These are phyloP conservation scores for Tuber brumale DNA, from an alignment of 495 filamentous ascomycete genomes.

Conservation along the genomic window DNA sequence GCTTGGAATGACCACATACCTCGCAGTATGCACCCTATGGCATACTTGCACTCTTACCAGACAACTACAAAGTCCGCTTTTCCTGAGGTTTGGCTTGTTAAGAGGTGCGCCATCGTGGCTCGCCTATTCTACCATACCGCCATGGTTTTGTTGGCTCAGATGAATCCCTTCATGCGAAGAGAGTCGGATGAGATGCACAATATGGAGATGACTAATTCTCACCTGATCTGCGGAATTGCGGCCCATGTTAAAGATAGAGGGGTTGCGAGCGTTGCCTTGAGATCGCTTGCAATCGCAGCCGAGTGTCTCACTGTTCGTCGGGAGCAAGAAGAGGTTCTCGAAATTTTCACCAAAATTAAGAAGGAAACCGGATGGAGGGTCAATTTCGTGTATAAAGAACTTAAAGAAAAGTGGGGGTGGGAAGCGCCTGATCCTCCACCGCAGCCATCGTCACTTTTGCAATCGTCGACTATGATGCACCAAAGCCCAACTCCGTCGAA, in stretches of 20 bases:
- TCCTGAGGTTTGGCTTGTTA: conserved; percentile 83
- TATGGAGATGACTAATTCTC: conserved; percentile 63
- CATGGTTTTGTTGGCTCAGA: conserved; percentile 71
- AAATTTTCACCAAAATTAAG: conserved; percentile 66
- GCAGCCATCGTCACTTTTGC: conserved; percentile 35
- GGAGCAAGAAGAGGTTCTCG: conserved; percentile 78
- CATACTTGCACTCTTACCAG: conserved; percentile 63
- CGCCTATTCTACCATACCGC: conserved; percentile 88
- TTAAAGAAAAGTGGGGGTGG: conserved; percentile 78
- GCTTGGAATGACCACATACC: conserved; percentile 72
- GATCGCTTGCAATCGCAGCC: conserved; percentile 72
- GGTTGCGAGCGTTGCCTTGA: conserved; percentile 67
- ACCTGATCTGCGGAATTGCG: conserved; percentile 78
- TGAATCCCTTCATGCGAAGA: conserved; percentile 57
- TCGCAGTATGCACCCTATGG: conserved; percentile 79
- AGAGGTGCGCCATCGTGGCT: conserved; percentile 70
- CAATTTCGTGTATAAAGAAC: conserved; percentile 57
- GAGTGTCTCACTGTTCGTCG: conserved; percentile 59
- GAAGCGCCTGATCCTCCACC: conserved; percentile 44
- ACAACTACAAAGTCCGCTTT: conserved; percentile 66
- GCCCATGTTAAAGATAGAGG: conserved; percentile 76
- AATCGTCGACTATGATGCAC: conserved; percentile 29
- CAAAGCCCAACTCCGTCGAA: conserved; percentile 27
- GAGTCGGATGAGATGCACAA: conserved; percentile 62
- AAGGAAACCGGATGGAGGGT: conserved; percentile 73